phyloP scores from a whole-genome alignment of 2,329 filamentous ascomycete species.

The Cryphonectria radicalis region DNA sequence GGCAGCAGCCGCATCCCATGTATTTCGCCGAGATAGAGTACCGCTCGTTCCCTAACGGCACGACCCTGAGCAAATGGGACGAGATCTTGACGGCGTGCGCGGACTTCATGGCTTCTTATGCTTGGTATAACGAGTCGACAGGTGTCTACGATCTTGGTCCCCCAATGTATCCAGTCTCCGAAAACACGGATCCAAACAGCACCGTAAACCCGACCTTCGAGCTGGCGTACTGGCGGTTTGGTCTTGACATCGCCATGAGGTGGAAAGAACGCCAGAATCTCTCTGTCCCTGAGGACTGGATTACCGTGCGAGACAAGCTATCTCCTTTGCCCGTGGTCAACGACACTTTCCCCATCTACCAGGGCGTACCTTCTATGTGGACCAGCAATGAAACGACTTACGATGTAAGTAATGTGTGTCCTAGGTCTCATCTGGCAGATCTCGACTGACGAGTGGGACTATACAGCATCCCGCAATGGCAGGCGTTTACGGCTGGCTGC shows the following conservation, averaged over 20 bases:
- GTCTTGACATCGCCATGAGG: constrained; percentile 54
- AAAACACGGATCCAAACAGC: constrained; percentile 61
- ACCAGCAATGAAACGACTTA: constrained; percentile 42
- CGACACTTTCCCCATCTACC: constrained; percentile 58
- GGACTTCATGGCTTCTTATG: constrained; percentile 64
- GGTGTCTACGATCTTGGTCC: constrained; percentile 54
- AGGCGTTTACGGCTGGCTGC: constrained; percentile 48
- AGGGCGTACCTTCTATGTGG: constrained; percentile 52
- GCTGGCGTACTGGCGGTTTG: constrained; percentile 65
- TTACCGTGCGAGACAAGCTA: constrained; percentile 53
- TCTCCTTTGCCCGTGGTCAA: constrained; percentile 56
- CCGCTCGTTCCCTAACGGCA: constrained; percentile 46
- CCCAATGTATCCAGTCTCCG: constrained; percentile 52
- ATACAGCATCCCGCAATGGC: constrained; percentile 46
- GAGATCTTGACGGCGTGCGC: constrained; percentile 54
- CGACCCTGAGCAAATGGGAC: constrained; percentile 58
- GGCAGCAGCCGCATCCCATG: constrained; percentile 66
- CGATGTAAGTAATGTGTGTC: constrained; percentile 34
- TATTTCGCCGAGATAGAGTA: constrained; percentile 63
- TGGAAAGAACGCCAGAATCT: constrained; percentile 56
- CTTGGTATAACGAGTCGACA: constrained; percentile 57
- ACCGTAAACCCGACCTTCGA: constrained; percentile 65
- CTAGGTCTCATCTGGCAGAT: not conserved
- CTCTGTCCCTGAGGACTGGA: constrained; percentile 51
- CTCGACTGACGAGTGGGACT: not conserved